phyloP scores from a whole-genome alignment of 2,329 filamentous ascomycete genomes.

The Raffaelea ambrosiae region DNA sequence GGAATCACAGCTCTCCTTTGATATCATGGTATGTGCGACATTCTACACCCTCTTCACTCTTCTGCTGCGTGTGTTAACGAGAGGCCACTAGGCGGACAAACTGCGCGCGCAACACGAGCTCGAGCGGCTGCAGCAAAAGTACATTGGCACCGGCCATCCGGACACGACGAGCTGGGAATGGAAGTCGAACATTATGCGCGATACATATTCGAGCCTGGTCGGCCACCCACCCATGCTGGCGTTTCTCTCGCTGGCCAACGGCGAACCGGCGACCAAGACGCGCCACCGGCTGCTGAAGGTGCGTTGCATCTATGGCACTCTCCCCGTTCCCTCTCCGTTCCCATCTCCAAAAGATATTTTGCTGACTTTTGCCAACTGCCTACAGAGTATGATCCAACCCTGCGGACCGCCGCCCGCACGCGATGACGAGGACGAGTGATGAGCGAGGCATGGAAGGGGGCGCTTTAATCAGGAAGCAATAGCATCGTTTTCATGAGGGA shows the following conservation, averaged over 20 bases:
- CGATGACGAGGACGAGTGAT: constrained; percentile 33
- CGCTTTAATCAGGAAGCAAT: too few species aligned
- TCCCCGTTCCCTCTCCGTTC: background rate
- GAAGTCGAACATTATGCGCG: constrained; percentile 90
- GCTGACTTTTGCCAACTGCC: background rate
- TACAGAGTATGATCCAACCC: constrained; percentile 59
- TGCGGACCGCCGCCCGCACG: constrained; percentile 48
- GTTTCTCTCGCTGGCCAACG: constrained; percentile 85
- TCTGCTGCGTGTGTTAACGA: too few species aligned
- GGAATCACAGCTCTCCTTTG: too few species aligned
- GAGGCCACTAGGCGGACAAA: constrained; percentile 99
- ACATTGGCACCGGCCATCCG: constrained; percentile 89
- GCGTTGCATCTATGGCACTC: constrained; percentile 1
- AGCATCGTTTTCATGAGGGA: too few species aligned
- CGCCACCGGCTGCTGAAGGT: constrained; percentile 72
- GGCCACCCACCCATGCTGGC: constrained; percentile 82
- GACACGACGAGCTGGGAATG: constrained; percentile 98
- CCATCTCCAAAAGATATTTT: background rate
- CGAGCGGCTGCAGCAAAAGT: constrained; percentile 91
- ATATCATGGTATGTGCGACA: too few species aligned
- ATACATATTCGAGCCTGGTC: constrained; percentile 81
- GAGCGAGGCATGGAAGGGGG: too few species aligned
- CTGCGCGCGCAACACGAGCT: constrained; percentile 96
- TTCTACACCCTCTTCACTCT: too few species aligned
- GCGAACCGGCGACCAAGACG: constrained; percentile 73